Evolutionary conservation across 2,329 filamentous ascomycete genomes (phyloP), one percentile per base, ranked within the genome.

Genomic region (Aspergillus puulaauensis): DNA sequence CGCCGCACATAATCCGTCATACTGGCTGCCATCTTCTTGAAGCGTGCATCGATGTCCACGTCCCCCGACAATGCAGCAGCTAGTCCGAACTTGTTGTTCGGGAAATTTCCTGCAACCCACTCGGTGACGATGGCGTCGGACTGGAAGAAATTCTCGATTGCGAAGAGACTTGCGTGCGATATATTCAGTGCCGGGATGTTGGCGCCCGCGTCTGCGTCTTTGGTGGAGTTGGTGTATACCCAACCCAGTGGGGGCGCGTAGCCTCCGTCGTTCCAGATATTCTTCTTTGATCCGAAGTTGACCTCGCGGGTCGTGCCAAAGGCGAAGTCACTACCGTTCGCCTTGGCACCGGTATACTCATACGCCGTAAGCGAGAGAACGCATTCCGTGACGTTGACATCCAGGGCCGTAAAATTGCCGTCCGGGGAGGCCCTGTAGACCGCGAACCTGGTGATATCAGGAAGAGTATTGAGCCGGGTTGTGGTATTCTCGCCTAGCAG

Each of bases 1-100:
- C 57, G 52, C 14, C 61, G 60, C 27, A 64, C 31, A 43, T 55
- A 55, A 27, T 59, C 44, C 2, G 61, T 62, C 55, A 64, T 64
- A 14, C 53, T 37, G 14, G 40, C 52, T 33, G 61, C 58, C 57
- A 64, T 59, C 19, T 43, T 56, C 23, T 60, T 19, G 41, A 64
- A 62, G 14, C 60, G 58, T 23, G 54, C 24, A 27, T 27, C 14
- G 15, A 61, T 47, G 31, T 62, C 51, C 19, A 55, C 53, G 49
- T 58, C 35, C 49, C 55, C 35, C 27, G 31, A 17, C 27, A 31
- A 11, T 9, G 27, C 27, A 11, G 27, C 27, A 8, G 27, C 27
- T 8, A 31, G 27, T 1, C 27, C 27, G 27, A 31, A 31, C 9
- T 31, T 31, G 3, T 31, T 31, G 27, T 31, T 31, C 27, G 8